Percentiles rank a stretch among this genome's conserved stretches.
These are phyloP conservation scores for Helenozyma baotianmanensis DNA, from an alignment of 805 yeast genomes.

Conservation along the genomic window DNA sequence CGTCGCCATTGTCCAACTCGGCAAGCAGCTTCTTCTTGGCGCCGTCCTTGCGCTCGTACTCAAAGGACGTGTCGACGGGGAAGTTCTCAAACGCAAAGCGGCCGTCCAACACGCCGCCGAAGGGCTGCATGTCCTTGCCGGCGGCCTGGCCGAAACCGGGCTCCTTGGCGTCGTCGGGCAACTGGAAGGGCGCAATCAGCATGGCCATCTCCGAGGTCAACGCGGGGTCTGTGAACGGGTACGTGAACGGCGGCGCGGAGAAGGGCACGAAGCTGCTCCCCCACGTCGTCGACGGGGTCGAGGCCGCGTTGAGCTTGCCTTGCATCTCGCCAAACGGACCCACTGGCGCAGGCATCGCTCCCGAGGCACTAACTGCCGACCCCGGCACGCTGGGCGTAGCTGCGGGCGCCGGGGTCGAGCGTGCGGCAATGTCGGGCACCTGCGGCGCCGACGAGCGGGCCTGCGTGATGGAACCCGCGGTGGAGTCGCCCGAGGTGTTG, in stretches of 20 bases:
- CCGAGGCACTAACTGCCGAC: neutral
- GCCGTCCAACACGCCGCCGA: too few relatives aligned
- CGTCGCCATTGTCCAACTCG: too few relatives aligned
- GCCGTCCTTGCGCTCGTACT: neutral
- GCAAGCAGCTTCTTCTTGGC: too few relatives aligned
- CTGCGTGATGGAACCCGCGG: too few relatives aligned
- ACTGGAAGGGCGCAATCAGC: conserved; percentile 22
- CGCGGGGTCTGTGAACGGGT: conserved; percentile 12
- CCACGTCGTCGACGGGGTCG: conserved; percentile 38
- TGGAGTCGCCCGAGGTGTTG: too few relatives aligned
- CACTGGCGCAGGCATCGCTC: neutral
- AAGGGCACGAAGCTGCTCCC: conserved; percentile 27
- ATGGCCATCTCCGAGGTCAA: conserved; percentile 14
- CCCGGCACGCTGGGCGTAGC: conserved; percentile 1
- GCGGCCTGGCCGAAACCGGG: too few relatives aligned
- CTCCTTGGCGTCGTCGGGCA: conserved; percentile 17
- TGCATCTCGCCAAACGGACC: conserved; percentile 10
- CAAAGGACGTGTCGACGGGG: too few relatives aligned
- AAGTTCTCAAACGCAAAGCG: too few relatives aligned
- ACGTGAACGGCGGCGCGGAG: conserved; percentile 35
- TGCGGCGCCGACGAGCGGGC: too few relatives aligned
- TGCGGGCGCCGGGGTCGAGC: neutral
- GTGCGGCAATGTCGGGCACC: too few relatives aligned
- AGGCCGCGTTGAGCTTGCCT: conserved; percentile 14
- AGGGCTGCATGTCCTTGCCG: too few relatives aligned